A percentile compares a stretch with the other conserved stretches of the same genome.
These are phyloP conservation scores for Solanum peruvianum DNA, from an alignment of 257 asterid genomes.

Conservation along the genomic window DNA sequence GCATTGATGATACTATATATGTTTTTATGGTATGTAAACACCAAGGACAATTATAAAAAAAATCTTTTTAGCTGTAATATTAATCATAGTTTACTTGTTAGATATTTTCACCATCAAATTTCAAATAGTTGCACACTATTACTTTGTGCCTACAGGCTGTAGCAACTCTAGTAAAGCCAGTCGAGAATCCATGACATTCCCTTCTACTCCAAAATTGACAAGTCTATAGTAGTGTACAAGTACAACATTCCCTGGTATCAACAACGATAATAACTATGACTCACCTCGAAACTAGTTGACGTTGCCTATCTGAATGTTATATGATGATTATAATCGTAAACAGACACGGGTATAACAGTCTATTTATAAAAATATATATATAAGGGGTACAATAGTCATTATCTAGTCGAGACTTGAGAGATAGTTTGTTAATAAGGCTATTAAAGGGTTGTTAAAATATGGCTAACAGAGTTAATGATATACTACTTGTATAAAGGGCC, in stretches of 20 bases:
- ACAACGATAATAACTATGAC: background rate
- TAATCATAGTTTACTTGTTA: background rate
- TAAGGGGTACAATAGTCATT: background rate
- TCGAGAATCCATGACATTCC: background rate
- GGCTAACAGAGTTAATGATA: background rate
- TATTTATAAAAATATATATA: background rate
- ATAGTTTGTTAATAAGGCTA: background rate
- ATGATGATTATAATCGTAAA: background rate
- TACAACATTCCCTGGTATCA: background rate
- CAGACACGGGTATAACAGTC: background rate
- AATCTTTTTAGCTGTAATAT: background rate
- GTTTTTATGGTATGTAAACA: background rate
- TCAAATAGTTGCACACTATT: background rate
- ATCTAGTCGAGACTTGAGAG: background rate
- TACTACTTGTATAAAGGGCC: background rate
- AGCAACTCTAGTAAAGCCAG: background rate
- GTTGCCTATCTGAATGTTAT: background rate
- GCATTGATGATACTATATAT: background rate
- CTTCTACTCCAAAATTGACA: background rate
- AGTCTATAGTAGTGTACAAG: background rate
- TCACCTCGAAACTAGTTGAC: background rate
- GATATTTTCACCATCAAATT: background rate
- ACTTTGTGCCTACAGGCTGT: background rate
- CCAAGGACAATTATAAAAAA: background rate
- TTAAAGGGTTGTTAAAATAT: background rate